These are phyloP conservation scores for Rhynchosporium secalis DNA, from an alignment of 2,329 filamentous ascomycete species.

Conservation along the genomic window DNA sequence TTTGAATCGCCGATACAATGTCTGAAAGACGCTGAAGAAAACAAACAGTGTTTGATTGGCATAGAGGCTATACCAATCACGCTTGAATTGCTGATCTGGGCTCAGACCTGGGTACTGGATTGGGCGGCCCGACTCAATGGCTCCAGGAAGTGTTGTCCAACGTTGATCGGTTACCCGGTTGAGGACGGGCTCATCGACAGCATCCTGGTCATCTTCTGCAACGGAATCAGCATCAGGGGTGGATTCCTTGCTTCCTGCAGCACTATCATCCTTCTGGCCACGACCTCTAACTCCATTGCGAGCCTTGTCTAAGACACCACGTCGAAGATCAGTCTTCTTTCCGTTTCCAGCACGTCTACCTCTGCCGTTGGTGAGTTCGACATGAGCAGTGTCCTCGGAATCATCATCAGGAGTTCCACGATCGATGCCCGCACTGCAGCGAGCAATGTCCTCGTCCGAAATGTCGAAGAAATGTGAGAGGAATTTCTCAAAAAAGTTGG, in stretches of 20 bases:
- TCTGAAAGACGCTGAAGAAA: conserved; percentile 91
- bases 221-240: conserved; percentile 81
- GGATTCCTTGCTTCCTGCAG: conserved; percentile 79
- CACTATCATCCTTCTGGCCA: conserved; percentile 78
- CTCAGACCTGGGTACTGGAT: conserved; percentile 64
- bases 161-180: conserved; percentile 65
- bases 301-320: conserved; percentile 79
- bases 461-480: conserved; percentile 76
- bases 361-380: conserved; percentile 69
- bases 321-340: conserved; percentile 78
- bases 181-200: conserved; percentile 55
- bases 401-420: conserved; percentile 75
- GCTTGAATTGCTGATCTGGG: conserved; percentile 77
- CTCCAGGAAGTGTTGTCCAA: conserved; percentile 63
- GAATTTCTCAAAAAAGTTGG: conserved; percentile 75
- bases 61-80: conserved; percentile 85
- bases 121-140: conserved; percentile 44
- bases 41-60: conserved; percentile 89
- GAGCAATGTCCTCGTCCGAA: conserved; percentile 66
- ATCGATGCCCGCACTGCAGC: conserved; percentile 67
- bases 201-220: conserved; percentile 73
- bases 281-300: conserved; percentile 68
- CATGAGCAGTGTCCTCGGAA: conserved; percentile 59
- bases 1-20: conserved; percentile 80
- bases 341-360: conserved; percentile 62